Base-by-base conservation (phyloP, 495 filamentous ascomycete genomes). In the Pyronema omphalodes region DNA sequence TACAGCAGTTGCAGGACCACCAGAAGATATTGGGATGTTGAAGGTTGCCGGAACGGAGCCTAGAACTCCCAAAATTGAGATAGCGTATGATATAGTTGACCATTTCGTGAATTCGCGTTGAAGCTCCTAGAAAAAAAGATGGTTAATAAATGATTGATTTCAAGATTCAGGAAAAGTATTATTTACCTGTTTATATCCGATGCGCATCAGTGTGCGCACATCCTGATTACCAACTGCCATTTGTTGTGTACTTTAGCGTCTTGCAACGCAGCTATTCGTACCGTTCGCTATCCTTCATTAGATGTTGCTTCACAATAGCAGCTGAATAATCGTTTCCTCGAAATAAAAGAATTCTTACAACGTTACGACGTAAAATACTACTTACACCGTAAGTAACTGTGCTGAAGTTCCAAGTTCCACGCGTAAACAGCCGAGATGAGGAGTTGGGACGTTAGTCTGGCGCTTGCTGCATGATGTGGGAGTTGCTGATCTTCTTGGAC, bases 41-140 rank as follows among this genome's bases (percentile, higher is more conserved):
- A 82, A 80, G 6, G 81, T 84, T 14, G 81, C 81, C 9, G 81
- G 81, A 1, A 83, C 78, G 0, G 79, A 83, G 12, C 81, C 81
- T 0, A 84, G 66, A 1, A 84, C 79, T 7, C 81, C 81, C 1
- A 84, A 65, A 54, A 84, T 81, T 23, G 79, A 83, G 64, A 84
- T 81, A 41, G 81, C 81, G 68, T 84, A 84, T 7, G 81, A 84
- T 7, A 83, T 70, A 1, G 80, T 84, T 4, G 81, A 84, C 78
- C 78, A 84, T 72, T 77, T 81, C 5, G 75, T 82, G 60, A 84
- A 84, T 51, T 84, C 77, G 40, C 81, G 72, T 52, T 69, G 68
- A 6, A 84, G 56, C 64, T 82, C 80, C 81, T 74, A 54, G 9
- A 49, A 18, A n/a, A 44, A 8, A 46, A 4, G 40, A 12, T 29